Conservation (phyloP, 1,284 basidiomycete genomes). For the Cryptococcus sp. region DNA sequence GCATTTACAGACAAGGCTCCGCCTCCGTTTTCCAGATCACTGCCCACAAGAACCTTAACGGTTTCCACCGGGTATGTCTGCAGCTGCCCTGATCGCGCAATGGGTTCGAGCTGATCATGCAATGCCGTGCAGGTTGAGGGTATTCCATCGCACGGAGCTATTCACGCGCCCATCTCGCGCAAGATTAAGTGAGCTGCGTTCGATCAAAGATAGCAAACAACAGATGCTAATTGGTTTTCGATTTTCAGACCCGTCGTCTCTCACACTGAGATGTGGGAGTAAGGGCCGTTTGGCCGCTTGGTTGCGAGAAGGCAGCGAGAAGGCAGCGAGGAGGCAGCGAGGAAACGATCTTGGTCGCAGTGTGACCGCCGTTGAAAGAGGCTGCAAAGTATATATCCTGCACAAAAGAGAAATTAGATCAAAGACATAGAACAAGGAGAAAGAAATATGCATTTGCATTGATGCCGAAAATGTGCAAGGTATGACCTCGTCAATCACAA, state of each 20-base stretch:
- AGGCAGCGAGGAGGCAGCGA: no score
- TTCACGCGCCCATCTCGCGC: constrained; percentile 37
- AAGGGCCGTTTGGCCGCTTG: background rate
- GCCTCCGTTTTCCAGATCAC: constrained; percentile 94
- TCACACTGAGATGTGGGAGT: constrained; percentile 37
- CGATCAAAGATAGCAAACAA: background rate
- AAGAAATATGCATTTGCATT: no score
- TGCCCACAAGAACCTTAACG: constrained; percentile 95
- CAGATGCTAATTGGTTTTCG: background rate
- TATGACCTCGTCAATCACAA: no score
- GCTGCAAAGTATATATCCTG: no score
- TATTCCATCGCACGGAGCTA: constrained; percentile 64
- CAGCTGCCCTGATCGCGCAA: background rate
- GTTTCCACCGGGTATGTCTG: constrained; percentile 69
- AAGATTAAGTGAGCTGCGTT: constrained; percentile 35
- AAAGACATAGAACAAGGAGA: no score
- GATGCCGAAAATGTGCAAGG: no score
- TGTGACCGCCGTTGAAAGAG: no score
- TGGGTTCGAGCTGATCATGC: background rate
- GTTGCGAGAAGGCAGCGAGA: no score
- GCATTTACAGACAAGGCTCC: constrained; percentile 68
- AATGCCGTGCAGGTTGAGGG: constrained; percentile 60
- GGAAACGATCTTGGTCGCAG: no score
- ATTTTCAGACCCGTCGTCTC: constrained; percentile 34
- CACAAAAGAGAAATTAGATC: no score